Evolutionary conservation across 768 basidiomycete species (phyloP).

Genomic region (Fomitopsis pulvina): DNA sequence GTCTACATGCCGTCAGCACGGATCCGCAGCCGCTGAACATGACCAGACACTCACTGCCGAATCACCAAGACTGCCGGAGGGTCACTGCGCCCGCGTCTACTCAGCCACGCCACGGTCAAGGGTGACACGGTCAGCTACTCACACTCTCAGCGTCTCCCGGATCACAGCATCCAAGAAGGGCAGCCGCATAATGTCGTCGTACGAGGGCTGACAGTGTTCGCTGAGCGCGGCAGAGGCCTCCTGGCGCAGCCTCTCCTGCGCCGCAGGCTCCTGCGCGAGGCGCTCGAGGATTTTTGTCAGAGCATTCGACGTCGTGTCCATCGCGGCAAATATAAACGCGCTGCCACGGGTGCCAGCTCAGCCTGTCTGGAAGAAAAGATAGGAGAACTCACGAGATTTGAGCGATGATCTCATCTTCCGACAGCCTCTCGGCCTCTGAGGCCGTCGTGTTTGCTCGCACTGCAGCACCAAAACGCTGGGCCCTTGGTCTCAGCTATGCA

Average conservation of each 20-base stretch:
- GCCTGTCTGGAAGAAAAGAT: background rate
- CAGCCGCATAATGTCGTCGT: slow-evolving; percentile 20
- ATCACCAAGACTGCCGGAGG: slow-evolving; percentile 8
- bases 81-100: background rate
- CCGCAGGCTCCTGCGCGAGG: slow-evolving; percentile 9
- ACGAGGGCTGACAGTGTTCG: slow-evolving; percentile 10
- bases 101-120: background rate
- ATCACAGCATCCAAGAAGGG: slow-evolving; percentile 25
- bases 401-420: slow-evolving; percentile 10
- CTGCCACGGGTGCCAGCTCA: slow-evolving; percentile 1
- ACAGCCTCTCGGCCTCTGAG: slow-evolving; percentile 2
- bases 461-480: too few relatives aligned
- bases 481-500: too few relatives aligned
- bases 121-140: background rate
- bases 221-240: slow-evolving; percentile 4
- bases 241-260: slow-evolving; percentile 8
- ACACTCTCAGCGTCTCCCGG: slow-evolving; percentile 20
- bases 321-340: slow-evolving; percentile 11
- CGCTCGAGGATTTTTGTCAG: slow-evolving; percentile 7
- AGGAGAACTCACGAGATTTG: slow-evolving; percentile 8
- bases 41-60: slow-evolving; percentile 7
- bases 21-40: background rate
- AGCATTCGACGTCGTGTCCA: slow-evolving; percentile 12
- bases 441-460: slow-evolving; percentile 11
- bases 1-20: slow-evolving; percentile 1